phyloP scores from a whole-genome alignment of 2,329 filamentous ascomycete genomes.

The Arthrobotrys musiformis region DNA sequence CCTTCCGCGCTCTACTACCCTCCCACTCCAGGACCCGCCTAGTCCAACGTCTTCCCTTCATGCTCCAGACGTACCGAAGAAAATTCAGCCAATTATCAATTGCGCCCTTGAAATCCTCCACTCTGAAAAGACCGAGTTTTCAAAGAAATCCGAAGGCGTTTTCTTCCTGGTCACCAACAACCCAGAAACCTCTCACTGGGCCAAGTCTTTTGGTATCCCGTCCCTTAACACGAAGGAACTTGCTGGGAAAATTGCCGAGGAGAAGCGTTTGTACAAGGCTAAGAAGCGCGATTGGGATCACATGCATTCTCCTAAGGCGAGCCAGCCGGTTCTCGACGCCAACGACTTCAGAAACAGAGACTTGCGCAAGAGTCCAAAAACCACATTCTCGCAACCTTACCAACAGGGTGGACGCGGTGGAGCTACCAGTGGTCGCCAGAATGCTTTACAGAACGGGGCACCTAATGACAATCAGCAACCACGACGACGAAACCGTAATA shows the following conservation, averaged over 20 bases:
- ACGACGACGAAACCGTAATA: slow-evolving; percentile 46
- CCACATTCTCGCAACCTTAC: slow-evolving; percentile 26
- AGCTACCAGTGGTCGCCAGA: slow-evolving; percentile 16
- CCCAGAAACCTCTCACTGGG: slow-evolving; percentile 58
- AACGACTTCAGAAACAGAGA: slow-evolving; percentile 51
- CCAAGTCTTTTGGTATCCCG: slow-evolving; percentile 57
- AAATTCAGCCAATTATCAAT: slow-evolving; percentile 59
- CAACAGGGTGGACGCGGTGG: slow-evolving; percentile 23
- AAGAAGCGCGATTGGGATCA: slow-evolving; percentile 58
- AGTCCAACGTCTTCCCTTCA: slow-evolving; percentile 31
- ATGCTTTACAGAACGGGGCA: slow-evolving; percentile 5
- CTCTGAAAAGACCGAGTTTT: slow-evolving; percentile 37
- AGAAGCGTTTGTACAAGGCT: slow-evolving; percentile 57
- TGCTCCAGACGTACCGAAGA: slow-evolving; percentile 53
- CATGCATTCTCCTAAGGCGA: slow-evolving; percentile 42
- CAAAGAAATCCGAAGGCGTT: slow-evolving; percentile 53
- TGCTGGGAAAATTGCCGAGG: slow-evolving; percentile 54
- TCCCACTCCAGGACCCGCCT: slow-evolving; percentile 28
- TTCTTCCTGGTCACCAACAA: slow-evolving; percentile 59
- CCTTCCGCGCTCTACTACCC: slow-evolving; percentile 28
- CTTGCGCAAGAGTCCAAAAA: slow-evolving; percentile 34
- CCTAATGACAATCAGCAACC: slow-evolving; percentile 24
- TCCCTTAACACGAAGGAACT: slow-evolving; percentile 56
- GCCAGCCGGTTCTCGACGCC: slow-evolving; percentile 39
- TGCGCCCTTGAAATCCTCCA: slow-evolving; percentile 56